Evolutionary conservation across 2,329 filamentous ascomycete species (phyloP).

Genomic region (Sporothrix luriei): DNA sequence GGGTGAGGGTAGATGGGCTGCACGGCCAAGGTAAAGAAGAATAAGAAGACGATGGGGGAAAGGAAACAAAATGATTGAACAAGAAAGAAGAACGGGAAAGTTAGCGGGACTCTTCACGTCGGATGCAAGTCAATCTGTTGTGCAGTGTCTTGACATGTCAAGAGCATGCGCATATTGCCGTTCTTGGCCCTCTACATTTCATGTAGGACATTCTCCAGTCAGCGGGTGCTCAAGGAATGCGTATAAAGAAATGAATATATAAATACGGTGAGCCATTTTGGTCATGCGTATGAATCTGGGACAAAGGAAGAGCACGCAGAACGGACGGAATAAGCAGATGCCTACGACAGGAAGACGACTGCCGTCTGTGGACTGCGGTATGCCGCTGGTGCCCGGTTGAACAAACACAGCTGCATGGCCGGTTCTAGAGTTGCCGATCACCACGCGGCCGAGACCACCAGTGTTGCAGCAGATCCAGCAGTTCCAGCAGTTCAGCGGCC

Average conservation of each 20-base stretch:
- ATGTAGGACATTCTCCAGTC: too few species aligned
- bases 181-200: background rate
- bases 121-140: too few species aligned
- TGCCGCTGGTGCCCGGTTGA: too few species aligned
- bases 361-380: too few species aligned
- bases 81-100: background rate
- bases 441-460: background rate
- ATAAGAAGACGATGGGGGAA: background rate
- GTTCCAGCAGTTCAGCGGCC: background rate
- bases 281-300: too few species aligned
- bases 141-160: background rate
- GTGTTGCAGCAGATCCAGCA: background rate
- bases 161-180: background rate
- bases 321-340: background rate
- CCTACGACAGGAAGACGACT: too few species aligned
- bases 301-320: background rate
- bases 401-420: background rate
- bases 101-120: background rate
- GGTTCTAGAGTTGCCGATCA: slow-evolving; percentile 18
- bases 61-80: background rate
- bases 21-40: background rate
- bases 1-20: background rate
- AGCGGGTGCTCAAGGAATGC: too few species aligned
- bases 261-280: too few species aligned
- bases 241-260: background rate